Evolutionary conservation across 2,329 filamentous ascomycete genomes (phyloP).

Genomic region (Ciborinia camelliae): DNA sequence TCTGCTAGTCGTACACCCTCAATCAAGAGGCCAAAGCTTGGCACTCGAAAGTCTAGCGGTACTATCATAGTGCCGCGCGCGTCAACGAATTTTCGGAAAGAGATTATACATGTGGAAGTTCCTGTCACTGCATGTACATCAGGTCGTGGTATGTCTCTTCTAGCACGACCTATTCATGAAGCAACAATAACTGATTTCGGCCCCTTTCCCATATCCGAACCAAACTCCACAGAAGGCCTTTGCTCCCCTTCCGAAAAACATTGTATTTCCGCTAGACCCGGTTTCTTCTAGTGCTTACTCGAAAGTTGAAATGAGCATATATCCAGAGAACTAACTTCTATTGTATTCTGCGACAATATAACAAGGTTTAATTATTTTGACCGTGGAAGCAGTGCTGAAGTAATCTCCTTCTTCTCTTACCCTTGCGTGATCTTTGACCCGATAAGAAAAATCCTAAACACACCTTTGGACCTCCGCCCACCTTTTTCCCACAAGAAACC

Average conservation of each 20-base stretch:
- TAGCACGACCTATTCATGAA: no score
- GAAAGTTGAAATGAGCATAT: no score
- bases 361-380: no score
- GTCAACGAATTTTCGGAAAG: slow-evolving; percentile 74
- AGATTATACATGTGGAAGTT: slow-evolving; percentile 55
- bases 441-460: not conserved
- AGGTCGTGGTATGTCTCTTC: no score
- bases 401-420: not conserved
- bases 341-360: no score
- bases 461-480: not conserved
- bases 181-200: no score
- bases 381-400: not conserved
- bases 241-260: not conserved
- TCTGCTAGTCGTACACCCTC: slow-evolving; percentile 17
- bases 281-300: no score
- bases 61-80: slow-evolving; percentile 78
- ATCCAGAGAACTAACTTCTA: no score
- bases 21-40: slow-evolving; percentile 58
- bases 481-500: not conserved
- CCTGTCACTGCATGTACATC: slow-evolving; percentile 63
- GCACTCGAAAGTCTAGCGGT: slow-evolving; percentile 73
- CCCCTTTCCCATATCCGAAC: not conserved
- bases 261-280: slow-evolving; percentile 1
- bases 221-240: slow-evolving; percentile 1
- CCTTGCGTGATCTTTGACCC: not conserved